Conservation (phyloP, 495 filamentous ascomycete genomes). For the Staphylotrichum tortipilum region DNA sequence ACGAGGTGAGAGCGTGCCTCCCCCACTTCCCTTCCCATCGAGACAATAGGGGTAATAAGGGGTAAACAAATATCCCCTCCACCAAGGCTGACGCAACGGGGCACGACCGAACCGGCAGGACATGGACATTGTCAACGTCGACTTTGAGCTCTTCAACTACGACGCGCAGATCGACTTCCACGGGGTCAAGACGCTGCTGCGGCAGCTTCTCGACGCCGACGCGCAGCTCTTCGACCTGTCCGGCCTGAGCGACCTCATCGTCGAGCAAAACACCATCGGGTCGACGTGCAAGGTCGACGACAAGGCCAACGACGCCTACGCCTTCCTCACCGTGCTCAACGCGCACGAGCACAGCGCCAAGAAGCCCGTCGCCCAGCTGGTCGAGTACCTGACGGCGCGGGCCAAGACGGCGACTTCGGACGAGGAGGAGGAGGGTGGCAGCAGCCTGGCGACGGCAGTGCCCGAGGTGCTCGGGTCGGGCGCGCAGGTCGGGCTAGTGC, state of each 20-base stretch:
- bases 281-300: slow-evolving; percentile 94
- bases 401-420: slow-evolving; percentile 34
- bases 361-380: slow-evolving; percentile 58
- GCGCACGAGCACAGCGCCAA: slow-evolving; percentile 70
- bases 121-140: slow-evolving; percentile 83
- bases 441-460: slow-evolving; percentile 9
- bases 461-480: slow-evolving; percentile 18
- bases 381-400: slow-evolving; percentile 61
- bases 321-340: slow-evolving; percentile 86
- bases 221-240: slow-evolving; percentile 77
- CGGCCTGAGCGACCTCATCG: slow-evolving; percentile 73
- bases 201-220: slow-evolving; percentile 91
- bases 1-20: slow-evolving; percentile 11
- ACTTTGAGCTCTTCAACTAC: slow-evolving; percentile 98
- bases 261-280: slow-evolving; percentile 80
- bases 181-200: slow-evolving; percentile 80
- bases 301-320: slow-evolving; percentile 88
- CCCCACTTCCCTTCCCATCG: no score
- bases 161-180: slow-evolving; percentile 87
- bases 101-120: no score
- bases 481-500: slow-evolving; percentile 67
- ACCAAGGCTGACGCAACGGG: no score
- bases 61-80: no score
- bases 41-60: no score
- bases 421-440: no score